Base-by-base conservation (phyloP, 305 asterid genomes). In the Fraxinus angustifolia region DNA sequence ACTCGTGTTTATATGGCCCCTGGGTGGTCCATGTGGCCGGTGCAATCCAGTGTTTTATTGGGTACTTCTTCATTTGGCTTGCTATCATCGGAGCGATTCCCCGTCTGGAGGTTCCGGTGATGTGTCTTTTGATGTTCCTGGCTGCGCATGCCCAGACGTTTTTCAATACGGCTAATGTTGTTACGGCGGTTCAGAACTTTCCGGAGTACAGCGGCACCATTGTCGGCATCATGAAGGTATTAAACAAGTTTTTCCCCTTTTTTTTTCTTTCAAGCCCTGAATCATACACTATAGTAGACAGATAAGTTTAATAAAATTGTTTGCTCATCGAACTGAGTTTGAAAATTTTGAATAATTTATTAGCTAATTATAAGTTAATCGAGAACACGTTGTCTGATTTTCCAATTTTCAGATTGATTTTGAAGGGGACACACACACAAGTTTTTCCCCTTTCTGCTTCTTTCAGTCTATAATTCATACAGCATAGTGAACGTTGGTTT, bases 161-260 rank as follows among this genome's bases (percentile, higher is more conserved):
- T 53, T 91, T 93, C 87, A 93, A 88, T 75, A 93, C 97, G 73
- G 97, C 92, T 0, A 93, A 95, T 75, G 97, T 95, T 53, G 99
- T 95, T 4, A 89, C 99, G 10, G 91, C 95, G 17, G 98, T 93
- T 58, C 88, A 82, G 84, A 95, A 95, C 79, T 93, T 93, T 31
- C 97, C 93, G 0, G 85, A 81, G 0, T 87, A 91, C 40, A 83
- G 92, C 80, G 98, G 99, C 1, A 95, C 99, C 21, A 82, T 91
- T n/a, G 97, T 95, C 77, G 98, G 98, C 12, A 91, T 95, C 17
- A 91, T 93, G 98, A 93, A 95, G 98, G 98, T 94, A 89, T 5
- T 19, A 2, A 28, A 65, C 30, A 8, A 28, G n/a, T 26, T 26
- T 10, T 23, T 0, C 36, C 73, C 36, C 2, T 23, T 23, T 5